Base-by-base conservation (phyloP, 805 yeast species). In the Saccharomycopsis capsularis region DNA sequence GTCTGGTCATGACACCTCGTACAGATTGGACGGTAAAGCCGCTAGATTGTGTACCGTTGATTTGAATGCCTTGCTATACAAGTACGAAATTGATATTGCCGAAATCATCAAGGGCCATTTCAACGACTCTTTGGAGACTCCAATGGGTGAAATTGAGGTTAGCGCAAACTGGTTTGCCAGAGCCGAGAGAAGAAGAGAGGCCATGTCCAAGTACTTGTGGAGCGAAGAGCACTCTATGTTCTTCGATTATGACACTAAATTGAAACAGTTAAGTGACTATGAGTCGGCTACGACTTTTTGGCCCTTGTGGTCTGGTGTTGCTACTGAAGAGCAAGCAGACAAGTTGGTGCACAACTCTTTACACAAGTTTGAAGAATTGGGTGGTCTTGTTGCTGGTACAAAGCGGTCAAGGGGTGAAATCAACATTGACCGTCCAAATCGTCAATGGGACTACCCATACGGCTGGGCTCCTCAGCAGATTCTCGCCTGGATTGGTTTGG, bases 391-490 rank as follows among this genome's bases (percentile, higher is more conserved):
- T 1, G 81, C 95, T 0, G 95, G 96, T 35, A 83, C 96, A 0
- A 73, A 78, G 56, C 63, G 72, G 55, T 81, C 90, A 2, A 69
- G 95, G 56, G 95, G 96, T 36, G 77, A 73, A 23, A 67, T 86
- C 34, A 78, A 82, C 1, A 65, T 85, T 16, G 71, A 76, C 39
- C 71, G 88, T 59, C 96, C 95, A n/a, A 78, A 83, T 11, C 73
- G 98, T 63, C 99, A 91, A 67, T 91, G 99, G 99, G 99, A 91
- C 64, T 93, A 83, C 64, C 99, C 99, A 2, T 87, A 70, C 60
- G 98, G 98, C 1, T 91, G 99, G 99, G 96, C 98, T 0, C 98
- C 99, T 2, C 98, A 93, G 63, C 99, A 91, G 65, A 86, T 91
- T 16, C 64, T 91, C 47, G 91, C 95, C 1, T 91, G 99, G 99